These are phyloP conservation scores for Metschnikowia lochheadii DNA, from an alignment of 805 yeast species.

Conservation along the genomic window DNA sequence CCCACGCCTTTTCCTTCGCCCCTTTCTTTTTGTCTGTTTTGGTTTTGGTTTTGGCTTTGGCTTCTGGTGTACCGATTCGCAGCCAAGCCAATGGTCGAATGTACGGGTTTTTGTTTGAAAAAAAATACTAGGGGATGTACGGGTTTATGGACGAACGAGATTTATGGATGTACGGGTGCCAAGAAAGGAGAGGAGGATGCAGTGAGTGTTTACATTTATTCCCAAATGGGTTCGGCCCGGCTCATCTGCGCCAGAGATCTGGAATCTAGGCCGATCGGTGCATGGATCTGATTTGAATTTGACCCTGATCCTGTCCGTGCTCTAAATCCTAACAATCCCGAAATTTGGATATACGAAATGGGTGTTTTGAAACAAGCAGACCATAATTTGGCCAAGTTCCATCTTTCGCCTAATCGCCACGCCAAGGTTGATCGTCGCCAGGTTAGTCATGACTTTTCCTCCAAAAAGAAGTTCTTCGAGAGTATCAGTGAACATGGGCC, in stretches of 20 bases:
- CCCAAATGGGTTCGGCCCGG: background rate
- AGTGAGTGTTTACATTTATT: background rate
- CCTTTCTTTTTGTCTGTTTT: no score
- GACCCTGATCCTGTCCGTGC: no score
- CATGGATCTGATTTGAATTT: no score
- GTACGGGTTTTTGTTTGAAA: no score
- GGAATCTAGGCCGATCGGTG: background rate
- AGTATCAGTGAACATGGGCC: background rate
- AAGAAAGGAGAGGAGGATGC: background rate
- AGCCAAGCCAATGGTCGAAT: background rate
- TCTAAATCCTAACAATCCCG: no score
- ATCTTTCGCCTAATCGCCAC: conserved; percentile 4
- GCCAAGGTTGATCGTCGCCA: background rate
- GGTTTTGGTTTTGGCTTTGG: no score
- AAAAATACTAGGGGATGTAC: no score
- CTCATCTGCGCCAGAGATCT: background rate
- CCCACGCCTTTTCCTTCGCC: no score
- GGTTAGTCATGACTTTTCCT: conserved; percentile 2
- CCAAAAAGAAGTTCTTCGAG: conserved; percentile 3
- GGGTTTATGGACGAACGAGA: no score
- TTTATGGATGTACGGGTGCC: conserved; percentile 5
- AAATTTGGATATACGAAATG: background rate
- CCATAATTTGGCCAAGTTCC: conserved; percentile 8
- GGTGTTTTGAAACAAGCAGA: conserved; percentile 1
- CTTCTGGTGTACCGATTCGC: background rate